Conservation (phyloP, 2,329 filamentous ascomycete genomes). For the Pezicula rhizophila region DNA sequence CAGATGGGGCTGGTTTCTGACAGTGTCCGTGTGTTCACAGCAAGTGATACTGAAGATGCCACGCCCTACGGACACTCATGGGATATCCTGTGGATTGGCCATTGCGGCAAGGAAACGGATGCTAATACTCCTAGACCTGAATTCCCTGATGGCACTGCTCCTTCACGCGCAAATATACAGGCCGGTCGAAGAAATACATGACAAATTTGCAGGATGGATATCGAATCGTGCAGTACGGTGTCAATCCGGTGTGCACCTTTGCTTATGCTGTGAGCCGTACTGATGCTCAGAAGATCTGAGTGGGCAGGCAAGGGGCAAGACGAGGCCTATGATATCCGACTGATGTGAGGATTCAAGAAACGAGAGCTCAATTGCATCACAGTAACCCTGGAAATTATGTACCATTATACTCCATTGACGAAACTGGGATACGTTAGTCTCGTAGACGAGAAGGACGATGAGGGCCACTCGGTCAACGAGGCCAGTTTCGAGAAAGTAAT, state of each 20-base stretch:
- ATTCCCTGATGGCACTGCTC: conserved; percentile 15
- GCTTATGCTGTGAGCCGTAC: conserved; percentile 24
- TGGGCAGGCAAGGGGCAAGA: conserved; percentile 22
- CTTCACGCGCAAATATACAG: conserved; percentile 14
- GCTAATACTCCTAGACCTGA: too few species aligned
- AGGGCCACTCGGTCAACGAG: conserved; percentile 15
- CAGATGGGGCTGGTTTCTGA: conserved; percentile 26
- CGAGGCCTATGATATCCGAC: conserved; percentile 30
- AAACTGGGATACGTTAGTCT: conserved; percentile 30
- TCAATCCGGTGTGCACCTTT: conserved; percentile 26
- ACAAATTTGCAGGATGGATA: conserved; percentile 18
- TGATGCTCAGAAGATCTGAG: conserved; percentile 29
- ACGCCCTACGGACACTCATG: conserved; percentile 27
- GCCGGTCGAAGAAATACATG: conserved; percentile 11
- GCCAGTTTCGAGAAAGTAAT: conserved; percentile 10
- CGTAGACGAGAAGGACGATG: conserved; percentile 12
- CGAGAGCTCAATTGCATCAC: conserved; percentile 29
- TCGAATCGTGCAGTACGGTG: conserved; percentile 21
- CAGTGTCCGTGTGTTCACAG: conserved; percentile 25
- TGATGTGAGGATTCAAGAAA: conserved; percentile 27
- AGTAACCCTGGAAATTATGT: conserved; percentile 31
- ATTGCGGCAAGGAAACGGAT: conserved; percentile 26
- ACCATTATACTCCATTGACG: conserved; percentile 21
- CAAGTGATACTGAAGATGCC: conserved; percentile 4
- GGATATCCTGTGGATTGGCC: conserved; percentile 34